Evolutionary conservation across 345 rosid species (phyloP), one percentile per base, ranked within the genome.

Genomic region (Erodium maritimum): DNA sequence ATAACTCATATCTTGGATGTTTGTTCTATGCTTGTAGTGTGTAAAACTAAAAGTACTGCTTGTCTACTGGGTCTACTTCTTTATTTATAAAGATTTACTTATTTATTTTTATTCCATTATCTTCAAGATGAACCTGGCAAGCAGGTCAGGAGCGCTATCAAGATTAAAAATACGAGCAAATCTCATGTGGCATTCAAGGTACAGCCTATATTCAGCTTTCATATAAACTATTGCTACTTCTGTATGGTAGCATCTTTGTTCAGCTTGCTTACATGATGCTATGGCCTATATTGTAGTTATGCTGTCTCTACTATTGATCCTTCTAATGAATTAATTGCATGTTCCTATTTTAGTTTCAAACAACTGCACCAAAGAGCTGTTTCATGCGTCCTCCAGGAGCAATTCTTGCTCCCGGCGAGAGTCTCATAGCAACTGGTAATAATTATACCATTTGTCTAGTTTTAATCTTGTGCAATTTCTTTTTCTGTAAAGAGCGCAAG

Each of bases 321-420:
- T 10, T 42, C 48, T 42, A 42, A 10, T 42, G 14, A 42, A 42
- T n/a, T n/a, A n/a, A n/a, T 14, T 42, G 48, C 17, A 42, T 14
- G 48, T 42, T 52, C n/a, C 59, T 19, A 52, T 64, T 57, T 22
- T 66, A 94, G 97, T 94, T 94, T 73, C 99, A 94, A 85, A 94
- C 99, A 22, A 94, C 96, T 46, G 95, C 88, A 19, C 99, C 97
- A 0, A 94, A 94, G 74, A 94, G 99, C 78, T 94, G 99, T 71
- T 94, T 87, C 76, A 94, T 94, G 99, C 96, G 99, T 52, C 99
- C 99, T 33, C 96, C 97, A 0, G 99, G 95, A 34, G 96, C 93
- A 46, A 74, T 94, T 74, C 97, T 94, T 74, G 72, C 93, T 57
- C 97, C 99, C 20, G 86, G 97, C 20, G 96, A 94, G 75, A 82